Conservation (phyloP, 805 yeast species). For the Kluyveromyces siamensis region DNA sequence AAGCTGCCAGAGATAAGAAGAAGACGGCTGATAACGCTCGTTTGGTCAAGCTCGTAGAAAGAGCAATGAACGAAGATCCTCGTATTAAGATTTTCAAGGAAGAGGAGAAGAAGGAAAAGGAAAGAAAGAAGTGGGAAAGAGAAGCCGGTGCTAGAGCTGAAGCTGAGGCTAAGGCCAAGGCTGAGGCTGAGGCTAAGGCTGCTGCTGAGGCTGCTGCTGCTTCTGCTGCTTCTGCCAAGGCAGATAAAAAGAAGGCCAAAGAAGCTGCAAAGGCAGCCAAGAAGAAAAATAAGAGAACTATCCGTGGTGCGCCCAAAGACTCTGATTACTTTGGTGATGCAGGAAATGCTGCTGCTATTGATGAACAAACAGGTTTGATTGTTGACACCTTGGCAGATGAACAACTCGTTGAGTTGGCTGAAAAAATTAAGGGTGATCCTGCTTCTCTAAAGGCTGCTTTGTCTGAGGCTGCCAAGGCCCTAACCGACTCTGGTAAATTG, state of each 20-base stretch:
- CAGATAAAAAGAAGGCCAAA: constrained; percentile 87
- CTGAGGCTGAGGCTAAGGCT: constrained; percentile 81
- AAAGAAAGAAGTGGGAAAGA: constrained; percentile 91
- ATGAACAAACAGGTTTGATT: constrained; percentile 70
- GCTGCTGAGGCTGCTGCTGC: constrained; percentile 69
- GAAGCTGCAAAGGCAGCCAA: constrained; percentile 83
- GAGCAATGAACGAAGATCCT: constrained; percentile 87
- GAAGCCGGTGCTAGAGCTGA: constrained; percentile 97
- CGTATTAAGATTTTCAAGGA: constrained; percentile 91
- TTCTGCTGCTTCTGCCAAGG: constrained; percentile 50
- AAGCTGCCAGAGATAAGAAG: constrained; percentile 92
- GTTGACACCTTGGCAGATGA: constrained; percentile 75
- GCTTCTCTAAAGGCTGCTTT: constrained; percentile 52
- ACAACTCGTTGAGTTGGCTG: constrained; percentile 67
- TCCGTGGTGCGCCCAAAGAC: constrained; percentile 79
- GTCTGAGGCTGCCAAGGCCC: constrained; percentile 43
- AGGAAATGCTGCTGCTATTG: constrained; percentile 55
- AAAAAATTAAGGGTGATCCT: constrained; percentile 48
- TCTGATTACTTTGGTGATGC: constrained; percentile 78
- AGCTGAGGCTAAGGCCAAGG: constrained; percentile 82
- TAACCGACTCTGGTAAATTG: constrained; percentile 45
- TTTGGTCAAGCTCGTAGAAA: constrained; percentile 73
- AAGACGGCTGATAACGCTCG: constrained; percentile 96
- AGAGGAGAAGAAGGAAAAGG: constrained; percentile 90
- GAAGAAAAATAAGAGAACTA: constrained; percentile 90